Percentiles rank a stretch among this genome's conserved stretches.
phyloP scores from a whole-genome alignment of 2,329 filamentous ascomycete species.

The Juglanconis sp. region DNA sequence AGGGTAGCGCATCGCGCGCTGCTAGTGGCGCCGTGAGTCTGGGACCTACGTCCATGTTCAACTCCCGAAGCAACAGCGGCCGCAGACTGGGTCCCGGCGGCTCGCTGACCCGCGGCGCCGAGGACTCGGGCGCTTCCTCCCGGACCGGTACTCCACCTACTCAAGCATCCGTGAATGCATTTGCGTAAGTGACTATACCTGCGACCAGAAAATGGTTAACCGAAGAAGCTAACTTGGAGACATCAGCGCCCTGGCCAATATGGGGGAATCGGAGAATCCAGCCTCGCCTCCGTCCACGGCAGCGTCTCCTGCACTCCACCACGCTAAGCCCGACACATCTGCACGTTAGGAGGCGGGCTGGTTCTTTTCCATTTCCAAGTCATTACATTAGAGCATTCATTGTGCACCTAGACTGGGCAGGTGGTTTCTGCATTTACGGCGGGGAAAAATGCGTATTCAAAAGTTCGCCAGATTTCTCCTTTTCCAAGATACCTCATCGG shows the following conservation, averaged over 20 bases:
- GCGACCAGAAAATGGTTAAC: background rate
- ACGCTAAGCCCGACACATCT: slow-evolving; percentile 52
- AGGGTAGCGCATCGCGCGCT: slow-evolving; percentile 56
- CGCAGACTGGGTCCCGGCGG: slow-evolving; percentile 75
- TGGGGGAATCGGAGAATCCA: slow-evolving; percentile 57
- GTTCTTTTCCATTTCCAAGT: slow-evolving; percentile 31
- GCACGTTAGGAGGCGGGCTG: slow-evolving; percentile 51
- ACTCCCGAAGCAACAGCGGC: slow-evolving; percentile 86
- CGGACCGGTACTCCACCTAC: slow-evolving; percentile 84
- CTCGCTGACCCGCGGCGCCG: slow-evolving; percentile 67
- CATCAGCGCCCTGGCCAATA: slow-evolving; percentile 54
- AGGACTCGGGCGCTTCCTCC: slow-evolving; percentile 84
- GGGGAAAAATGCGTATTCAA: slow-evolving; percentile 46
- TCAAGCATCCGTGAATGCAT: slow-evolving; percentile 67
- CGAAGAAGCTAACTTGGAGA: slow-evolving; percentile 27
- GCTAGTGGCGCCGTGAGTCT: slow-evolving; percentile 64
- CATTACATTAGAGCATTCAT: slow-evolving; percentile 43
- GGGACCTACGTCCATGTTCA: slow-evolving; percentile 83
- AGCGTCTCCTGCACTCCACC: slow-evolving; percentile 63
- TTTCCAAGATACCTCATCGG: slow-evolving; percentile 48
- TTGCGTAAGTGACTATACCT: slow-evolving; percentile 65
- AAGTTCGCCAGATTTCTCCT: slow-evolving; percentile 42
- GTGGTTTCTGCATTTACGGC: slow-evolving; percentile 46
- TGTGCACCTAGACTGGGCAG: slow-evolving; percentile 48
- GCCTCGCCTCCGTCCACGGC: slow-evolving; percentile 68